Evolutionary conservation across 106 monocot species (phyloP), one percentile per base, ranked within the genome.

Genomic region (Phalaenopsis aphrodite): DNA sequence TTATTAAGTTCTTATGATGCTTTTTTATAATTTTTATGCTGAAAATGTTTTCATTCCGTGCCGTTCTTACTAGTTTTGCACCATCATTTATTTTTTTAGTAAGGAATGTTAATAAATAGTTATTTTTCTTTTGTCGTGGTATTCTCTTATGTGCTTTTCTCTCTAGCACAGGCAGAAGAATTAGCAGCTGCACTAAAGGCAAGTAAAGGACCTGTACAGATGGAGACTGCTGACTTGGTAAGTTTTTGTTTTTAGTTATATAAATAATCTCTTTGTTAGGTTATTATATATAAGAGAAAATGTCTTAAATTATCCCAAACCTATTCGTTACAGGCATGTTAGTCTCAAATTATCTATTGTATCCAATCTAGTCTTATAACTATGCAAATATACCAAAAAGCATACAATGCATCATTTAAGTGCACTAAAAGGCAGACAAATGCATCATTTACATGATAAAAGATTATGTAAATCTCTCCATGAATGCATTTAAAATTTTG

Each of bases 151-250:
- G 7, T 15, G 12, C 42, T 41, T 2, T 17, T 43, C 5, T 74
- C 38, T 43, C 36, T 73, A 21, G 19, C 81, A 49, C 82, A 96
- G 96, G 96, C 96, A 77, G 96, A 96, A 91, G 96, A 96, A 80
- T 79, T 96, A 42, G 96, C 92, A 72, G 94, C 88, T 52, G 86
- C 92, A 56, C 80, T 94, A 21, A 88, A 84, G 77, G 96, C 90
- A 75, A 87, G 88, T 87, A 92, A 79, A 76, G 89, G 78, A 46
- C 61, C 85, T 84, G 64, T 56, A 57, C 85, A 89, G 55, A 77
- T 47, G 55, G 94, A 87, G 67, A 18, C 81, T 42, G 69, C 21
- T 74, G 88, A 94, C 72, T 42, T 56, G 84, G 96, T 96, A 42
- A 90, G 88, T 81, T 24, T 48, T 5, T 7, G 74, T 38, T 8